Percentiles rank a stretch among this genome's conserved stretches.
phyloP scores from a whole-genome alignment of 768 basidiomycete genomes.

The Pholiota microspora region DNA sequence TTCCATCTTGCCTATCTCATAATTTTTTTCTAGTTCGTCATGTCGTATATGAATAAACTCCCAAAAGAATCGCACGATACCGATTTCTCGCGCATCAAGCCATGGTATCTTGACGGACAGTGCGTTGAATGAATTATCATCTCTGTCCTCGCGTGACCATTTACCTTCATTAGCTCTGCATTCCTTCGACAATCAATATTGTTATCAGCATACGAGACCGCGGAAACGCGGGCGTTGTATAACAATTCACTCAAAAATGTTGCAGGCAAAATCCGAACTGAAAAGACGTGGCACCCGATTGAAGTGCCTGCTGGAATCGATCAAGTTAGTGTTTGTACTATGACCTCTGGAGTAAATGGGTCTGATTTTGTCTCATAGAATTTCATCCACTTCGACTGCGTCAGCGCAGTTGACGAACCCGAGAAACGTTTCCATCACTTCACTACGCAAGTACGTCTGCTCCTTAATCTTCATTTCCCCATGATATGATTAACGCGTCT shows the following conservation, averaged over 20 bases:
- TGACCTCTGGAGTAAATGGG: not conserved
- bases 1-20: not conserved
- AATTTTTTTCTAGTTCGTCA: constrained; percentile 59
- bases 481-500: not conserved
- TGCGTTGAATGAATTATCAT: constrained; percentile 27
- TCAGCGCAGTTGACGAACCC: constrained; percentile 70
- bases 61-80: constrained; percentile 92
- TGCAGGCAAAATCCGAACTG: constrained; percentile 75
- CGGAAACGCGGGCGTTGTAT: constrained; percentile 82
- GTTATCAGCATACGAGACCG: constrained; percentile 84
- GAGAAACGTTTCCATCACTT: constrained; percentile 89
- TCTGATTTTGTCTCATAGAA: constrained; percentile 37
- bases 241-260: constrained; percentile 77
- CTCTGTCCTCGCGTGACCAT: not conserved
- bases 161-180: constrained; percentile 53
- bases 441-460: constrained; percentile 64
- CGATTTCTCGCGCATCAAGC: constrained; percentile 96
- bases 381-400: constrained; percentile 73
- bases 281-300: constrained; percentile 69
- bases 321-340: constrained; percentile 48
- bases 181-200: constrained; percentile 90
- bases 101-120: constrained; percentile 97
- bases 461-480: not conserved
- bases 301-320: constrained; percentile 81
- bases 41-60: constrained; percentile 81